A percentile compares a stretch with the other conserved stretches of the same genome.
These are phyloP conservation scores for Kazachstania sp. DNA, from an alignment of 1,139 yeast species.

Conservation along the genomic window DNA sequence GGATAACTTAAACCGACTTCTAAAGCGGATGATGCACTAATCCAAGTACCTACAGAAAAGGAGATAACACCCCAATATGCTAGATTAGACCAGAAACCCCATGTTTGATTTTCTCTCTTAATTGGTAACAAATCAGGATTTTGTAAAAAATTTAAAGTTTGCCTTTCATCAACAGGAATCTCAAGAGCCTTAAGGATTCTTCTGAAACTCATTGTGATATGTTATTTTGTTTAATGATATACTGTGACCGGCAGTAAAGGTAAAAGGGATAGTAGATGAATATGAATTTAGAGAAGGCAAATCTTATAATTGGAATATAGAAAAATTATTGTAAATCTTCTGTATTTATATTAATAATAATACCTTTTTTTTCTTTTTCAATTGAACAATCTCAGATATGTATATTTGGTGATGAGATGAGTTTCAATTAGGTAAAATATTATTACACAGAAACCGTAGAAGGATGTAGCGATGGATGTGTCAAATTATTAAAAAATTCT, in stretches of 20 bases:
- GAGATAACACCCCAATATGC: conserved; percentile 38
- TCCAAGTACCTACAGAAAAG: conserved; percentile 36
- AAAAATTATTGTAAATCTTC: too few species aligned
- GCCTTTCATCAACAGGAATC: conserved; percentile 30
- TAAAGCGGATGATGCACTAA: conserved; percentile 36
- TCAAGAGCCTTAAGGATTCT: conserved; percentile 15
- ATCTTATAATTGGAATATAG: too few species aligned
- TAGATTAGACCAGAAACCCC: conserved; percentile 38
- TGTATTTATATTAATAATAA: too few species aligned
- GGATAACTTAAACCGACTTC: conserved; percentile 36
- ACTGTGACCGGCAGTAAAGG: not conserved
- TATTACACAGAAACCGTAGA: too few species aligned
- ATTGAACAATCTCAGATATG: too few species aligned
- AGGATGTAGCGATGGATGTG: too few species aligned
- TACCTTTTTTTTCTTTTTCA: too few species aligned
- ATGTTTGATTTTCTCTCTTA: conserved; percentile 30
- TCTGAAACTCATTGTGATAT: not conserved
- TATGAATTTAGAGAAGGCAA: too few species aligned
- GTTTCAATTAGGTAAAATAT: too few species aligned
- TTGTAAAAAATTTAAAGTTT: conserved; percentile 27
- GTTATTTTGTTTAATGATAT: not conserved
- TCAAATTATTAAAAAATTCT: too few species aligned
- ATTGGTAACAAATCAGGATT: conserved; percentile 36
- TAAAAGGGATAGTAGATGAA: not conserved
- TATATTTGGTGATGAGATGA: too few species aligned